Evolutionary conservation across 2,329 filamentous ascomycete genomes (phyloP).

Genomic region (Colletotrichum somersetense): DNA sequence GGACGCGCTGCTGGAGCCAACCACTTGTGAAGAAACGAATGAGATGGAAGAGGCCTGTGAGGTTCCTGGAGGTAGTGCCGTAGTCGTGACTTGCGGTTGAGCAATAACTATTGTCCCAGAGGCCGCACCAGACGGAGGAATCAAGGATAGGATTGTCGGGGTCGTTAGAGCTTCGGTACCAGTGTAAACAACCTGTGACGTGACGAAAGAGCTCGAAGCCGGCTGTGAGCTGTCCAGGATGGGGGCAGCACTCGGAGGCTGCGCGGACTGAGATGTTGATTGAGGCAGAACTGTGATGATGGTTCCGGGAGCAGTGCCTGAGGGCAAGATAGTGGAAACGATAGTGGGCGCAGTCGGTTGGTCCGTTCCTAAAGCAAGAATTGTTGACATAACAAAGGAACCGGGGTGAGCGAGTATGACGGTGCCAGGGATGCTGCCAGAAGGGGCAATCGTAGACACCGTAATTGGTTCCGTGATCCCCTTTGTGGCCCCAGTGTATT

Average conservation of each 20-base stretch:
- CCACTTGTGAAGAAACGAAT: not conserved
- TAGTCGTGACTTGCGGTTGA: not conserved
- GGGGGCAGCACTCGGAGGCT: not conserved
- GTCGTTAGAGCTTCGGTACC: not conserved
- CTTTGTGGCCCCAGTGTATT: not conserved
- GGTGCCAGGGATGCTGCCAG: not conserved
- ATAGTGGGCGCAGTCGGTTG: not conserved
- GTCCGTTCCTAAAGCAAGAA: not conserved
- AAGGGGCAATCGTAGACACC: not conserved
- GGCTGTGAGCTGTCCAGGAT: not conserved
- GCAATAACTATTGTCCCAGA: not conserved
- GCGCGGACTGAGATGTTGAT: not conserved
- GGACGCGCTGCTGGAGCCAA: not conserved
- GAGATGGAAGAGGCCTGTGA: not conserved
- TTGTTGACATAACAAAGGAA: not conserved
- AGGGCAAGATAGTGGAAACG: slow-evolving; percentile 22
- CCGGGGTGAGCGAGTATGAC: not conserved
- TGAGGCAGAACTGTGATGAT: not conserved
- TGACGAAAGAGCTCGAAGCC: slow-evolving; percentile 15
- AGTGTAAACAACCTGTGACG: slow-evolving; percentile 13
- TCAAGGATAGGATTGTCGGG: not conserved
- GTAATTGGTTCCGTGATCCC: not conserved
- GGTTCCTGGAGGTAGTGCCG: too few species aligned
- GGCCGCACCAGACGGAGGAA: not conserved
- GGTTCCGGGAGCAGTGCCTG: slow-evolving; percentile 24